Percentiles rank a stretch among this genome's conserved stretches.
Evolutionary conservation across 805 yeast species (phyloP).

Genomic region (Cyberlindnera xylosilytica): DNA sequence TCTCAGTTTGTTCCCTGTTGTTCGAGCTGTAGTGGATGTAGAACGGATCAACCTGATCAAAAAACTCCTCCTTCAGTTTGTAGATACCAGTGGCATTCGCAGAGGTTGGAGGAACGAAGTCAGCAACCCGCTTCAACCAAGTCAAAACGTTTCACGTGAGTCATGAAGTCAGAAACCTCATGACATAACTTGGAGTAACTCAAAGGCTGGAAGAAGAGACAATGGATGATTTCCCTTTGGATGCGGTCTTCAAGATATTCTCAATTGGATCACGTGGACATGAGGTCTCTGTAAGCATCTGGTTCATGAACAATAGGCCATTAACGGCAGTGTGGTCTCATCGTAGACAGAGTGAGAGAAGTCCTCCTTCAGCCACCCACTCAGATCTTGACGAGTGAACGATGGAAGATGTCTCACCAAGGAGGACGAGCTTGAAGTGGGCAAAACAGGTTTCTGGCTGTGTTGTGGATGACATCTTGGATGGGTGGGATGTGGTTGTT

Average conservation of each 20-base stretch:
- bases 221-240: slow-evolving; percentile 73
- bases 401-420: too few relatives aligned
- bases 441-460: too few relatives aligned
- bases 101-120: slow-evolving; percentile 58
- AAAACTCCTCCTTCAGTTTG: slow-evolving; percentile 55
- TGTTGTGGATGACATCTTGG: too few relatives aligned
- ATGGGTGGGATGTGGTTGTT: too few relatives aligned
- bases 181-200: slow-evolving; percentile 67
- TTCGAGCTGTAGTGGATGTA: slow-evolving; percentile 76
- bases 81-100: slow-evolving; percentile 61
- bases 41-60: slow-evolving; percentile 69
- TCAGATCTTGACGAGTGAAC: too few relatives aligned
- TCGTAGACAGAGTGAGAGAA: slow-evolving; percentile 43
- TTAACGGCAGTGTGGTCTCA: slow-evolving; percentile 45
- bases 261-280: slow-evolving; percentile 51
- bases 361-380: slow-evolving; percentile 48
- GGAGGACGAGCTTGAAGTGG: too few relatives aligned
- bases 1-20: slow-evolving; percentile 80
- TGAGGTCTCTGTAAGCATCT: slow-evolving; percentile 63
- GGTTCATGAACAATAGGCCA: slow-evolving; percentile 64
- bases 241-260: slow-evolving; percentile 49
- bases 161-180: slow-evolving; percentile 72
- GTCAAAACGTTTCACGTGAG: slow-evolving; percentile 73
- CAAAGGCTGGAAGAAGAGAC: slow-evolving; percentile 72
- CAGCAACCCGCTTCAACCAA: slow-evolving; percentile 55